Evolutionary conservation across 352 stramenopile genomes (phyloP), one percentile per base, ranked within the genome.

Genomic region (Lagenidium sp.): DNA sequence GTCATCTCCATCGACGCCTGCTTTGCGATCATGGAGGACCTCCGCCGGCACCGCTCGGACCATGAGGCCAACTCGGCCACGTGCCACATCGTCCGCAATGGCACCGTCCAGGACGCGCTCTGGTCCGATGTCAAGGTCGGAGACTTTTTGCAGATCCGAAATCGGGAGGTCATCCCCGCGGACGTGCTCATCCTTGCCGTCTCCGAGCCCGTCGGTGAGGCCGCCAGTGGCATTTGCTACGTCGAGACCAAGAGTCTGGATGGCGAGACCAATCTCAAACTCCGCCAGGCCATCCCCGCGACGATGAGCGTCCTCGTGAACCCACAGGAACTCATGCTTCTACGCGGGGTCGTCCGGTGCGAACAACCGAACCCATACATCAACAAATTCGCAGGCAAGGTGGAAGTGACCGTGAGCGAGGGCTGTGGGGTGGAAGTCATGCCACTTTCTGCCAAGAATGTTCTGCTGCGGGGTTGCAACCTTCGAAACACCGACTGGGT

Each of bases 251-350:
- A 92, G 38, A 90, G 68, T 38, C 60, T 97, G 1, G 88, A 97
- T 52, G 88, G 88, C 2, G 88, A 97, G 53, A 97, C 84, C 4
- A 97, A 97, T 45, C 60, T 97, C n/a, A 97, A 97, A 57, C 50
- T 90, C 12, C 71, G 85, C 2, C 61, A 92, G 28, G 76, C 77
- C 3, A 70, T 90, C 21, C 62, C 73, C 0, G 63, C 72, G 8
- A 89, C 75, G 7, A 88, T 88, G 75, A 75, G 44, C 36, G 59
- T 57, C 13, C 54, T 88, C 13, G 47, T 65, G 6, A 72, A 88
- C 29, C 48, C 64, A 2, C 53, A 59, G 2, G 69, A 85, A 21
- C 41, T 89, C 20, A 57, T 79, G 24, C 52, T 73, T 15, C 44
- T 92, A 18, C 62, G 65, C 4, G 78, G 76, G 20, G 60, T 77